These are phyloP conservation scores for Solanum piurae DNA, from an alignment of 257 asterid species.

Conservation along the genomic window DNA sequence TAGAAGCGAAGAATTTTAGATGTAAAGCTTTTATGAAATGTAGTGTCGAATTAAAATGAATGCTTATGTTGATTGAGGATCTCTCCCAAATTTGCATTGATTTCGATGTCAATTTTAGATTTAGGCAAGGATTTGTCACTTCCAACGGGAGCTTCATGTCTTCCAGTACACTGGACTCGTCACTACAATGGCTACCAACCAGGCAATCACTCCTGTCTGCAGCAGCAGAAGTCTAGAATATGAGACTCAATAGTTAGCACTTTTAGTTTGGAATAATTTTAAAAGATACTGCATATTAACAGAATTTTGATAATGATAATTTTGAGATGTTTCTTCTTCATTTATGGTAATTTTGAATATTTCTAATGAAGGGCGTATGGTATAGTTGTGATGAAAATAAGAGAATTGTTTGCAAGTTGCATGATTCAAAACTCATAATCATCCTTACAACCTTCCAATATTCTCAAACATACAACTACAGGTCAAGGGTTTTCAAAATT, in stretches of 20 bases:
- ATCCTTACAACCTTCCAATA: not conserved
- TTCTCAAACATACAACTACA: not conserved
- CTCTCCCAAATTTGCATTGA: not conserved
- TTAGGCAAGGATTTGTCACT: not conserved
- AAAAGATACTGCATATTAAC: not conserved
- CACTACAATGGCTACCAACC: not conserved
- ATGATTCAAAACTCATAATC: not conserved
- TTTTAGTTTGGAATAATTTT: not conserved
- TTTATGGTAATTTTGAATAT: not conserved
- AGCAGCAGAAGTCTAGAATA: not conserved
- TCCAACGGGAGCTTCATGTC: not conserved
- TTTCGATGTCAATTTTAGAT: not conserved
- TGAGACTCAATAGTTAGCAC: not conserved
- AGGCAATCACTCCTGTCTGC: not conserved
- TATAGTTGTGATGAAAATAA: not conserved
- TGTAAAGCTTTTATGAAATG: not conserved
- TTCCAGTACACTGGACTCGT: not conserved
- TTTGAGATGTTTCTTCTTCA: not conserved
- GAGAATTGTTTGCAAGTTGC: not conserved
- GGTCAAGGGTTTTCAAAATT: not conserved
- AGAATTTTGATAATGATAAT: not conserved
- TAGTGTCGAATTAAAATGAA: not conserved
- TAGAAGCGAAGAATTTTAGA: not conserved
- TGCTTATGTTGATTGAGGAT: not conserved
- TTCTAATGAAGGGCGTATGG: not conserved